Conservation (phyloP, 768 basidiomycete genomes). For the Psilocybe subaeruginosa region DNA sequence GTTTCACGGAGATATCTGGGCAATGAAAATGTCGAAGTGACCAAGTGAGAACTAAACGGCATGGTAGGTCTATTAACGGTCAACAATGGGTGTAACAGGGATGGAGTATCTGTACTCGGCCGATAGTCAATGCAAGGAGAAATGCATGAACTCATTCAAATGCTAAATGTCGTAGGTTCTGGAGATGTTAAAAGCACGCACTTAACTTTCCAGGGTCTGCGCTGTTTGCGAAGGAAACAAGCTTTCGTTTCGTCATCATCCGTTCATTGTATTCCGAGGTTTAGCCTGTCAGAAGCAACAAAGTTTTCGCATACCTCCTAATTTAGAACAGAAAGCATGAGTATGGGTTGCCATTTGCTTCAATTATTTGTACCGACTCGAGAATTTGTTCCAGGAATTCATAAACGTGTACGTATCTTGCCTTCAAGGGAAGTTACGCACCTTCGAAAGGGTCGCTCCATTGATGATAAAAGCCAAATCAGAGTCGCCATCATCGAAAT, state of each 20-base stretch:
- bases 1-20: slow-evolving; percentile 8
- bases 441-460: not conserved
- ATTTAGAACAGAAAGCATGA: slow-evolving; percentile 18
- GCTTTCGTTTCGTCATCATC: slow-evolving; percentile 11
- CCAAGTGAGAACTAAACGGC: not conserved
- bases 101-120: no score
- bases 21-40: not conserved
- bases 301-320: slow-evolving; percentile 13
- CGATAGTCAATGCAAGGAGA: no score
- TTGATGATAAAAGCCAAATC: not conserved
- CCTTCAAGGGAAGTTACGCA: not conserved
- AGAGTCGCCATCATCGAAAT: not conserved
- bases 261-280: slow-evolving; percentile 13
- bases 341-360: slow-evolving; percentile 16
- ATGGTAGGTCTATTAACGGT: no score
- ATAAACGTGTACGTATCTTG: not conserved
- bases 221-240: not conserved
- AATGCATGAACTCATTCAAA: no score
- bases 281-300: slow-evolving; percentile 10
- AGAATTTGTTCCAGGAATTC: slow-evolving; percentile 5
- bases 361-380: slow-evolving; percentile 11
- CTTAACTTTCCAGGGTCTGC: not conserved
- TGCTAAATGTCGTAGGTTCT: not conserved
- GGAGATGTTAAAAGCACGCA: not conserved
- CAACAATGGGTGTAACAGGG: no score